Conservation (phyloP, 2,329 filamentous ascomycete genomes). For the Fusarium avenaceum region DNA sequence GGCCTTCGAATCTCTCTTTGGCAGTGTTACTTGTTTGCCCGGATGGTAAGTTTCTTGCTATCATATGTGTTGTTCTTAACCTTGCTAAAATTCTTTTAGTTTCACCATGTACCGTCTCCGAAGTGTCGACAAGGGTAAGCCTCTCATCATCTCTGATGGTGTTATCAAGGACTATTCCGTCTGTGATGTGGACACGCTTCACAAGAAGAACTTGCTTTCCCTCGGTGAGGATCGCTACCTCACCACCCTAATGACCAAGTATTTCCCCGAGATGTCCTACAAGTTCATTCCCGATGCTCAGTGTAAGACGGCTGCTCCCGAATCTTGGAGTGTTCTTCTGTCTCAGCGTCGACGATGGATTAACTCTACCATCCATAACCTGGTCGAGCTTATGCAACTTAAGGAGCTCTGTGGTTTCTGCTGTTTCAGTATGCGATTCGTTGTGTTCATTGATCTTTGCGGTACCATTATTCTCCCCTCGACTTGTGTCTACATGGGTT, state of each 20-base stretch:
- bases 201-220: conserved; percentile 95
- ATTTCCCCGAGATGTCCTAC: conserved; percentile 95
- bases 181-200: conserved; percentile 91
- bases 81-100: conserved; percentile 66
- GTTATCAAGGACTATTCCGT: conserved; percentile 91
- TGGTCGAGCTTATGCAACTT: conserved; percentile 89
- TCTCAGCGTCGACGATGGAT: conserved; percentile 99
- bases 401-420: conserved; percentile 98
- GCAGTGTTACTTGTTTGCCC: conserved; percentile 97
- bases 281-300: conserved; percentile 96
- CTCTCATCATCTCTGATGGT: conserved; percentile 90
- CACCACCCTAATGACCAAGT: conserved; percentile 97
- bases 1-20: conserved; percentile 97
- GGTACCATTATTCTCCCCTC: conserved; percentile 94
- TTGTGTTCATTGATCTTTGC: conserved; percentile 93
- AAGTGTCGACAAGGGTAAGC: conserved; percentile 93
- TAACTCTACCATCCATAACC: conserved; percentile 97
- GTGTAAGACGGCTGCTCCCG: conserved; percentile 92
- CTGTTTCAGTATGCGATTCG: conserved; percentile 97
- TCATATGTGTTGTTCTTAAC: not conserved
- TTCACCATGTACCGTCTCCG: conserved; percentile 99
- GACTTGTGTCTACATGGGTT: conserved; percentile 87
- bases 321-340: conserved; percentile 92
- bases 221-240: conserved; percentile 97
- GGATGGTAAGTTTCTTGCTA: conserved; percentile 81